Base-by-base conservation (phyloP, 2,329 filamentous ascomycete genomes). In the Monosporascus sp. region DNA sequence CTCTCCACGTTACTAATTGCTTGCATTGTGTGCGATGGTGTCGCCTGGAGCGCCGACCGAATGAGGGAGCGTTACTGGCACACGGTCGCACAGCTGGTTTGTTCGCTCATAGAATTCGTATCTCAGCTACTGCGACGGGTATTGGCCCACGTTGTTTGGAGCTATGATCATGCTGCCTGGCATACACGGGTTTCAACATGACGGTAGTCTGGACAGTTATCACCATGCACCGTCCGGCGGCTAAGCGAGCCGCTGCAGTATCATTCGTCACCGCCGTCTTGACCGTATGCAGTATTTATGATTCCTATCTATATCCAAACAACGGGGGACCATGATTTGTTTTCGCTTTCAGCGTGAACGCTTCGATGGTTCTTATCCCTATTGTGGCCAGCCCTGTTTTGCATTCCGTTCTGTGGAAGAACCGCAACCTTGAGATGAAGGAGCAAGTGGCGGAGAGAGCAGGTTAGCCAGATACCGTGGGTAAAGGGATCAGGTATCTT, bases 31-130 rank as follows among this genome's bases (percentile, higher is more conserved):
- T 61, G 57, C 27, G 59, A 70, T 18, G 53, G 60, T 17, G 72
- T 70, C 52, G 67, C 71, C 5, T 69, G 68, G 54, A 64, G 71
- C 48, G 69, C 70, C 5, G 71, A 73, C 55, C 61, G 62, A 5
- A 67, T 68, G 3, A 66, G 66, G n/a, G 71, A 74, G 60, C 64
- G 72, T 0, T 73, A 67, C 58, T 65, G 69, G 42, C 72, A 74
- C 60, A 63, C 71, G 41, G 59, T 65, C 5, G 57, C 58, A 14
- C 62, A 62, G 6, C 54, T 60, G 2, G 51, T 55, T 8, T 38
- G 58, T 8, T 52, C 55, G 15, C 63, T 66, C 20, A 47, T 62
- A 8, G 61, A 59, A 1, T 64, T 60, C 42, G 62, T 67, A 56
- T 65, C 50, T 51, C 61, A 11, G 52, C 52, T 11, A 50, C 58